Conservation (phyloP, 345 rosid genomes). For the Laguncularia racemosa region DNA sequence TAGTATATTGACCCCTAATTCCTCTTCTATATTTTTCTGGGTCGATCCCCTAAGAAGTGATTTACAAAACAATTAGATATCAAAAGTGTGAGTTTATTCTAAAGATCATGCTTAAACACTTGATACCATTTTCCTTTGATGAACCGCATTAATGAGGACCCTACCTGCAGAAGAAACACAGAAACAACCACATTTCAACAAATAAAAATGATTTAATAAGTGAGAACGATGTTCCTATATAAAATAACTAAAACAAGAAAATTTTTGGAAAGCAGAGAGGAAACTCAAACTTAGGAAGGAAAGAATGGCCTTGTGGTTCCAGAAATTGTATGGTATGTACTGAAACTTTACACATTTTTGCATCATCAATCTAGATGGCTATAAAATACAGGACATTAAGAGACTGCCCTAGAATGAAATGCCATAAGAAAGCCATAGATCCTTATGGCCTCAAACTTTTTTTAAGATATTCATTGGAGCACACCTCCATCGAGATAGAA, state of each 20-base stretch:
- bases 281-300: too few species aligned
- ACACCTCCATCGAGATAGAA: conserved; percentile 58
- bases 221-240: neutral
- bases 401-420: too few species aligned
- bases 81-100: conserved; percentile 6
- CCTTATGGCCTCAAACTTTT: too few species aligned
- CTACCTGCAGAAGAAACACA: conserved; percentile 46
- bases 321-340: too few species aligned
- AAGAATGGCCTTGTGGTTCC: too few species aligned
- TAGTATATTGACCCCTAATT: conserved; percentile 61
- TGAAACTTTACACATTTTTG: too few species aligned
- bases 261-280: too few species aligned
- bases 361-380: too few species aligned
- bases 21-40: conserved; percentile 64
- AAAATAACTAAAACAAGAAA: too few species aligned
- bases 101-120: conserved; percentile 14
- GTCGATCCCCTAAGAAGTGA: conserved; percentile 49
- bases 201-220: neutral
- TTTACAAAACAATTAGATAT: conserved; percentile 15
- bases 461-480: neutral
- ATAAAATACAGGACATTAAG: too few species aligned
- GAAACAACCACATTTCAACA: conserved; percentile 5
- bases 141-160: conserved; percentile 69
- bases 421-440: too few species aligned
- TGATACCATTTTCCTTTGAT: conserved; percentile 67